Percentiles rank a stretch among this genome's conserved stretches.
These are phyloP conservation scores for Globisporangium acanthophoron DNA, from an alignment of 352 stramenopile genomes.

Conservation along the genomic window DNA sequence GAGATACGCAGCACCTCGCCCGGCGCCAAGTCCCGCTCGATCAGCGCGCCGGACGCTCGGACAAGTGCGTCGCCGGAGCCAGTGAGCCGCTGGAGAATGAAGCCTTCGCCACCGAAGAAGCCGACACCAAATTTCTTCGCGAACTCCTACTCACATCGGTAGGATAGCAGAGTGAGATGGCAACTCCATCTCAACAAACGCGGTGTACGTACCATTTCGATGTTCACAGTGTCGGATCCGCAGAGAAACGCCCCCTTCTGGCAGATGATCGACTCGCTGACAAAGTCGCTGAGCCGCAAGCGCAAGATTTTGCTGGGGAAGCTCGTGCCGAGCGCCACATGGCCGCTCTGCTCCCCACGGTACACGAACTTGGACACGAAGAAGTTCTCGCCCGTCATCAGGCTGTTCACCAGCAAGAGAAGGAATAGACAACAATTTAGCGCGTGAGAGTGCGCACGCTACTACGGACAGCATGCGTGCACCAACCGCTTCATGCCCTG, in stretches of 20 bases:
- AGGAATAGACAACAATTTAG: not conserved
- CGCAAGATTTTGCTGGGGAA: slow-evolving; percentile 90
- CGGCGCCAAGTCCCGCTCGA: slow-evolving; percentile 79
- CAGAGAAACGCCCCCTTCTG: slow-evolving; percentile 92
- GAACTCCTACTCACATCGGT: slow-evolving; percentile 54
- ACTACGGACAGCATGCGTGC: not conserved
- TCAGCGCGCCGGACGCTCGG: slow-evolving; percentile 86
- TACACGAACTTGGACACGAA: slow-evolving; percentile 77
- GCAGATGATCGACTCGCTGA: slow-evolving; percentile 82
- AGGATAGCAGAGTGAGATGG: too few species aligned
- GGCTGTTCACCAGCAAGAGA: slow-evolving; percentile 15
- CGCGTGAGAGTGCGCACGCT: not conserved
- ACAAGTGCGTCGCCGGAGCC: slow-evolving; percentile 89
- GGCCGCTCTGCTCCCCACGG: slow-evolving; percentile 48
- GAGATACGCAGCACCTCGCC: slow-evolving; percentile 90
- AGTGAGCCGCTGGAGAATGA: slow-evolving; percentile 91
- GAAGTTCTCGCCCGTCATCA: slow-evolving; percentile 81
- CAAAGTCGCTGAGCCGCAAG: slow-evolving; percentile 85
- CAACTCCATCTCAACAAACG: not conserved
- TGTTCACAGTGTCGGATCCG: slow-evolving; percentile 88
- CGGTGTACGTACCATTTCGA: slow-evolving; percentile 76
- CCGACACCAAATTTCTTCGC: slow-evolving; percentile 86
- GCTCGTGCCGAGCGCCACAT: slow-evolving; percentile 88
- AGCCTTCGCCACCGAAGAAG: slow-evolving; percentile 94
- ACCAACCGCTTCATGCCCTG: slow-evolving; percentile 80